Base-by-base conservation (phyloP, 202 grass and related monocot genomes). In the Dendrocalamus latiflorus region DNA sequence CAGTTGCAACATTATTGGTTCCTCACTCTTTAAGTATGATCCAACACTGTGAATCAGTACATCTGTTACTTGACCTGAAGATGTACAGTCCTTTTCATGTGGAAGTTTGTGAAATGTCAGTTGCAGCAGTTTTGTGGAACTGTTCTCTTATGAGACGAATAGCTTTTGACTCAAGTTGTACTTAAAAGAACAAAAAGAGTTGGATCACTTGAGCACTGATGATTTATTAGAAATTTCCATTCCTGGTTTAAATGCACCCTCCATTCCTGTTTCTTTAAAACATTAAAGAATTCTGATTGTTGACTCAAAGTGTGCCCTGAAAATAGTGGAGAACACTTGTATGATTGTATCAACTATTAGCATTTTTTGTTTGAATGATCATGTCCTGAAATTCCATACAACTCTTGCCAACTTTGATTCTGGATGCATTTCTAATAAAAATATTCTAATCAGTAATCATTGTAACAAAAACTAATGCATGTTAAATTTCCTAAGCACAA, bases 401-500 rank as follows among this genome's bases (percentile, higher is more conserved):
- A 65, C 7, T 42, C 18, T 86, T 65, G n/a, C 45, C 36, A 45
- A 17, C 18, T 68, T 61, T 68, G 7, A 25, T 82, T 18, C 51
- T 66, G 6, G 9, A 33, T 72, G n/a, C 8, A 70, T 37, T 71
- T 55, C 33, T 38, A 22, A 49, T 64, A 43, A 72, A 51, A 77
- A 37, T 77, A 61, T 77, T 77, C 1, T 47, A 69, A 63, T 45
- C 16, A 34, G 39, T 37, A 53, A 57, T 9, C 51, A 58, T n/a
- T 13, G 38, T 36, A 58, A 86, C 59, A 77, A 48, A 83, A 72
- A 55, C 58, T 36, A 84, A 1, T 74, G 86, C 48, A 84, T 42
- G 26, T 56, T 74, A 75, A 80, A 57, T 76, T 87, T 83, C 70
- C 55, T 79, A 86, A 78, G 61, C 87, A 81, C 81, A 77, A 87